Percentiles rank a stretch among this genome's conserved stretches.
These are phyloP conservation scores for Choiromyces venosus DNA, from an alignment of 495 filamentous ascomycete genomes.

Conservation along the genomic window DNA sequence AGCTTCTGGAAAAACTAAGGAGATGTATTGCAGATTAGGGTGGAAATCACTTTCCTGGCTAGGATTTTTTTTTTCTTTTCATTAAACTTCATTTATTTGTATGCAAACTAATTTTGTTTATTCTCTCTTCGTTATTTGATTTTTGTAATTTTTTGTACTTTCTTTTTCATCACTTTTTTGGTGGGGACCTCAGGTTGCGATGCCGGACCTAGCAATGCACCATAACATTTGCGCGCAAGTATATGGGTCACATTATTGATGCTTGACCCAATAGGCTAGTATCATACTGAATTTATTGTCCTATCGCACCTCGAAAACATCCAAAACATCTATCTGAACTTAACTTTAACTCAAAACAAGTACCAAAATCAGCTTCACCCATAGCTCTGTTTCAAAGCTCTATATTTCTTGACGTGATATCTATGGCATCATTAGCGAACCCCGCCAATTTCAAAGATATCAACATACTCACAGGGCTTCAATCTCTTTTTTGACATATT, in stretches of 20 bases:
- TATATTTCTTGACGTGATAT: constrained; percentile 92
- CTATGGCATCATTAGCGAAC: constrained; percentile 48
- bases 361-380: constrained; percentile 38
- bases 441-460: not conserved
- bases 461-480: constrained; percentile 73
- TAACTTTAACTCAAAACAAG: not conserved
- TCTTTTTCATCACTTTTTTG: no score
- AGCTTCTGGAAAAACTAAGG: no score
- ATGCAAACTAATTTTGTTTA: no score
- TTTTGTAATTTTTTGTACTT: no score
- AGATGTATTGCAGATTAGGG: no score
- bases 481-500: constrained; percentile 91
- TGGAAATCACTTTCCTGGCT: no score
- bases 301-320: not conserved
- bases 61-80: no score
- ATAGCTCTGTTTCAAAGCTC: constrained; percentile 79
- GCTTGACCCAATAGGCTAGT: not conserved
- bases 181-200: no score
- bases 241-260: not conserved
- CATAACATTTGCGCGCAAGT: no score
- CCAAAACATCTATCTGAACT: not conserved
- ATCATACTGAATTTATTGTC: not conserved
- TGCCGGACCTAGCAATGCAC: no score
- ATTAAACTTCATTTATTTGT: no score
- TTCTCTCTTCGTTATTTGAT: no score